Base-by-base conservation (phyloP, 2,329 filamentous ascomycete species). In the Monilinia fructicola region DNA sequence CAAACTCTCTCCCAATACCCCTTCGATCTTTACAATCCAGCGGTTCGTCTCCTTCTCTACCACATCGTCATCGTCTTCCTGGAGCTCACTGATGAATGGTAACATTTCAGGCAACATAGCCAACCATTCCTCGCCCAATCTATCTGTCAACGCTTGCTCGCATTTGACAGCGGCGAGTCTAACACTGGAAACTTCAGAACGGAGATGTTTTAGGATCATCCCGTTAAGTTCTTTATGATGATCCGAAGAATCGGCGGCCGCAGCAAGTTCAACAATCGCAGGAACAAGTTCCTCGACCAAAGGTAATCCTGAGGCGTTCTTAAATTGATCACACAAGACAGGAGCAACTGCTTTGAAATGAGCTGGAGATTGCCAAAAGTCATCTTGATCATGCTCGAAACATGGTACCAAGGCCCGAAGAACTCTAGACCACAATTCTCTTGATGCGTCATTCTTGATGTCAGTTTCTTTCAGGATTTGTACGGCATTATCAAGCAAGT, bases 1-100 rank as follows among this genome's bases (percentile, higher is more conserved):
- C 76, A 98, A 79, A 73, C 90, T 93, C 83, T 98, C 94, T 6
- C 95, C 95, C 63, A 98, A 80, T 40, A 96, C 90, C 56, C 86
- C 88, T 79, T 98, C 94, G 76, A 99, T 96, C 79, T 88, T 88
- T 76, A 89, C 85, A 73, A 98, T 95, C 94, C 95, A 97, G 74
- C 87, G 84, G 76, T 93, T 86, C 48, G 93, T 94, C 81, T 97
- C 93, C 75, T 87, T 83, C 81, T 99, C 95, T 31, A 99, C 94
- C 38, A 85, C 84, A 80, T 98, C 95, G 75, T 98, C 93, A 72
- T 98, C 95, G 77, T 99, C 95, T 76, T 99, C 95, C 80, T 97
- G 90, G 74, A 97, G 78, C 81, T 99, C 95, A 74, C 92, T 96
- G 73, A 99, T 97, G 71, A 94, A 92, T 26, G 96, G 94, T 77